These are phyloP conservation scores for Gastrodia elata DNA, from an alignment of 106 monocot genomes.

Conservation along the genomic window DNA sequence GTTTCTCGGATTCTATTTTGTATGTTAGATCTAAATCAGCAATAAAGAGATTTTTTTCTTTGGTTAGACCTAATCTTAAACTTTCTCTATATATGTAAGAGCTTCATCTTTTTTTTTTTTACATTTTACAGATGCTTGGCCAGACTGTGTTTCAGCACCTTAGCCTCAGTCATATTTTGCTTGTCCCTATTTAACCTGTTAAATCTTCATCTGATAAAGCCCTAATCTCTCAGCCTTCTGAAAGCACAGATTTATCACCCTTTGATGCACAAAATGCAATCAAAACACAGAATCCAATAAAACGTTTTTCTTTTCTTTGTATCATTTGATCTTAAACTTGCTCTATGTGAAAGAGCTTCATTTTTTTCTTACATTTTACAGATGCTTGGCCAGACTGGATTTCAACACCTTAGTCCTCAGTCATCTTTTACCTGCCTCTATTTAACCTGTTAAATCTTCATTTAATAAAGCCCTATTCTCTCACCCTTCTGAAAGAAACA, in stretches of 20 bases:
- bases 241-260: neutral
- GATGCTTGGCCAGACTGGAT: neutral
- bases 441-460: neutral
- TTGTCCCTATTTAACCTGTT: neutral
- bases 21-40: too few species aligned
- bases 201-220: neutral
- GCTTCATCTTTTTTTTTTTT: too few species aligned
- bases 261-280: neutral
- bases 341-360: too few species aligned
- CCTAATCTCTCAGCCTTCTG: neutral
- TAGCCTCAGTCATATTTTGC: neutral
- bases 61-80: too few species aligned
- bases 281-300: slow-evolving; percentile 1
- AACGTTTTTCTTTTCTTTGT: too few species aligned
- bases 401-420: neutral
- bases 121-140: neutral
- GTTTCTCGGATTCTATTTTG: too few species aligned
- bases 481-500: neutral
- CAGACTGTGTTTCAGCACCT: neutral
- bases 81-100: too few species aligned
- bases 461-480: neutral
- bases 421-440: neutral
- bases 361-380: neutral
- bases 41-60: too few species aligned
- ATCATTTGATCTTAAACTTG: too few species aligned